Percentiles rank a stretch among this genome's conserved stretches.
phyloP scores from a whole-genome alignment of 139 green algal species.

The Ulvella scutata region DNA sequence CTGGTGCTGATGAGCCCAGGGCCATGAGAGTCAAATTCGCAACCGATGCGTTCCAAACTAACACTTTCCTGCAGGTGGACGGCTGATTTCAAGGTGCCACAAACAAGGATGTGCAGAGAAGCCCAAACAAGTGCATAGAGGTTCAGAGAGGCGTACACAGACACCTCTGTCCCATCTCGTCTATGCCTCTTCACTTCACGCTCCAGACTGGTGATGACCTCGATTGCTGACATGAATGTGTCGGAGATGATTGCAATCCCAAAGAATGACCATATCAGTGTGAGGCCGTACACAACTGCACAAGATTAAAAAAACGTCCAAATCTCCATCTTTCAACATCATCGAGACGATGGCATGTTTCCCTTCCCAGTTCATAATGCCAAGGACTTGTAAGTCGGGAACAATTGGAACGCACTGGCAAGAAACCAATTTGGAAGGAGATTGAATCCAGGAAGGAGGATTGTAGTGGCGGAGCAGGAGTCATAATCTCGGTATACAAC shows the following conservation, averaged over 20 bases:
- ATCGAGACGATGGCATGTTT: too few species aligned
- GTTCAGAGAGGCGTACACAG: too few species aligned
- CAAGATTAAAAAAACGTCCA: too few species aligned
- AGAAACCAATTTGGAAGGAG: conserved; percentile 7
- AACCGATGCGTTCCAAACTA: conserved; percentile 27
- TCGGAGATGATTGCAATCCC: conserved; percentile 18
- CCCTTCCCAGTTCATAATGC: too few species aligned
- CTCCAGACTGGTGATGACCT: conserved; percentile 15
- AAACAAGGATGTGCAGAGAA: too few species aligned
- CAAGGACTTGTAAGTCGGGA: too few species aligned
- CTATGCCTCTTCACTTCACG: conserved; percentile 4
- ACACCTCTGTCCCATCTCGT: not conserved
- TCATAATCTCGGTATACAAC: not conserved
- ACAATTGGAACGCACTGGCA: not conserved
- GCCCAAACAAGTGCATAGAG: too few species aligned
- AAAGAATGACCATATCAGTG: conserved; percentile 6
- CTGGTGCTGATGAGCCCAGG: conserved; percentile 23
- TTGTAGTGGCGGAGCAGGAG: not conserved
- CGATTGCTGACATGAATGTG: conserved; percentile 21
- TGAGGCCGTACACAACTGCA: not conserved
- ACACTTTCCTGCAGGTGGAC: not conserved
- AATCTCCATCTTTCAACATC: too few species aligned
- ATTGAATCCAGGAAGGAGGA: conserved; percentile 12
- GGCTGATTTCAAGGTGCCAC: too few species aligned
- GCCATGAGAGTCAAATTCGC: conserved; percentile 31